A percentile compares a stretch with the other conserved stretches of the same genome.
These are phyloP conservation scores for Senecio squalidus DNA, from an alignment of 140 eudicot species.

Conservation along the genomic window DNA sequence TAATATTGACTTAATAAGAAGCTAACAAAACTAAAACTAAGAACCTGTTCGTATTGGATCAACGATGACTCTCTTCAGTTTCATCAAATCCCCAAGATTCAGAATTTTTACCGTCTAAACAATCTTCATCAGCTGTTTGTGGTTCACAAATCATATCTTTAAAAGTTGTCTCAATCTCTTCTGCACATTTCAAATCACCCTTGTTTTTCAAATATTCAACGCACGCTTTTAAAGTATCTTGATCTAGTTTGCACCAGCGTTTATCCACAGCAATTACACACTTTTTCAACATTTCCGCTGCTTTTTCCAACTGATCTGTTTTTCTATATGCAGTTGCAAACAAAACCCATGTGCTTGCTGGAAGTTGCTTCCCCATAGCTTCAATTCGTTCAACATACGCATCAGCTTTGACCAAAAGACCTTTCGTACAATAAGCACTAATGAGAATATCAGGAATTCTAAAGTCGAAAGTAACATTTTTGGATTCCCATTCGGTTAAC, in stretches of 20 bases:
- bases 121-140: not conserved
- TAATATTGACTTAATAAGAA: not conserved
- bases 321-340: constrained; percentile 39
- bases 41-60: constrained; percentile 12
- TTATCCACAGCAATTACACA: constrained; percentile 29
- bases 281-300: constrained; percentile 44
- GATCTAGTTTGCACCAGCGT: constrained; percentile 21
- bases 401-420: constrained; percentile 52
- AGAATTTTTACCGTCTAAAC: not conserved
- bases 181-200: constrained; percentile 27
- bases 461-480: constrained; percentile 39
- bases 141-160: constrained; percentile 11
- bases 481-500: constrained; percentile 53
- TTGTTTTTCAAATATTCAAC: constrained; percentile 37
- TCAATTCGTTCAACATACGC: constrained; percentile 30
- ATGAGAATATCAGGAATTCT: constrained; percentile 49
- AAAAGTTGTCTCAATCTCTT: constrained; percentile 27
- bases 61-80: constrained; percentile 10
- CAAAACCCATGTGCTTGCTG: constrained; percentile 36
- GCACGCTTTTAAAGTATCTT: constrained; percentile 31
- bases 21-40: constrained; percentile 14
- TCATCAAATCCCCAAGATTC: constrained; percentile 10
- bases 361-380: constrained; percentile 34
- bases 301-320: constrained; percentile 36
- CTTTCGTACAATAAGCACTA: constrained; percentile 32